These are phyloP conservation scores for Ophiostoma australiae DNA, from an alignment of 2,329 filamentous ascomycete species.

Conservation along the genomic window DNA sequence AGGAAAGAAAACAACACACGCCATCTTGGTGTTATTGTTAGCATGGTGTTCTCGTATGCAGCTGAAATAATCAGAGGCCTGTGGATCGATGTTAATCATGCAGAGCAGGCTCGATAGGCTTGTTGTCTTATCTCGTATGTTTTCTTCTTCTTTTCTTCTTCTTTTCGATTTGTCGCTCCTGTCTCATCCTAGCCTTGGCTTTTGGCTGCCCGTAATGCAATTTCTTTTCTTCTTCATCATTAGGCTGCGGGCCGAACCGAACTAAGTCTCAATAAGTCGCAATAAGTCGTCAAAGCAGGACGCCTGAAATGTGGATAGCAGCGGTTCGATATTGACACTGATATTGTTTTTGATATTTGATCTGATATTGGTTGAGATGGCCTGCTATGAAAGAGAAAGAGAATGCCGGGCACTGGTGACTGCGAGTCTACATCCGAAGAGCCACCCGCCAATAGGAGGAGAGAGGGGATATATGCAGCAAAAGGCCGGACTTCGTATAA, in stretches of 20 bases:
- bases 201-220: neutral
- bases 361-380: neutral
- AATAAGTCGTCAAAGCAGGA: neutral
- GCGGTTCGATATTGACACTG: neutral
- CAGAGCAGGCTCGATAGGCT: neutral
- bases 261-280: neutral
- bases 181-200: neutral
- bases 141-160: too few relatives aligned
- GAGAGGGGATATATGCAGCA: neutral
- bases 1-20: too few relatives aligned
- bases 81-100: too few relatives aligned
- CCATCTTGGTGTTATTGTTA: too few relatives aligned
- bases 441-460: neutral
- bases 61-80: neutral
- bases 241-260: conserved; percentile 3
- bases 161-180: neutral
- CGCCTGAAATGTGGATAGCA: neutral
- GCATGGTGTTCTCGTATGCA: neutral
- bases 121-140: neutral
- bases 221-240: neutral
- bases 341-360: too few relatives aligned
- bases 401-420: neutral
- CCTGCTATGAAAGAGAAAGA: neutral
- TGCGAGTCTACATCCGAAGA: neutral
- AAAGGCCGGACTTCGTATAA: neutral